Conservation (phyloP, 2,329 filamentous ascomycete species). For the Ophiostoma quercus region DNA sequence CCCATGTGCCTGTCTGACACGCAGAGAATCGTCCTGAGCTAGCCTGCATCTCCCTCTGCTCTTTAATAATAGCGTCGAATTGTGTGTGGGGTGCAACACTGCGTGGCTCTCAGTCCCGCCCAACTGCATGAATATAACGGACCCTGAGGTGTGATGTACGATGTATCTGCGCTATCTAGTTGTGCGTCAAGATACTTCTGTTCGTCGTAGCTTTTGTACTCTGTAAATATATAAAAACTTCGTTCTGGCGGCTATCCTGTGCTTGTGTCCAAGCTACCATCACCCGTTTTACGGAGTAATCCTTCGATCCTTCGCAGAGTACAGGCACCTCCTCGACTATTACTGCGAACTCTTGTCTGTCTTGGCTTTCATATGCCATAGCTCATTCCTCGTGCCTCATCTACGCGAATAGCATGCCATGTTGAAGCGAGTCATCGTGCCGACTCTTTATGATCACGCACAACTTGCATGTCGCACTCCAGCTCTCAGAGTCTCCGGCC, state of each 20-base stretch:
- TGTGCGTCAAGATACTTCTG: neutral
- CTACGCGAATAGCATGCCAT: neutral
- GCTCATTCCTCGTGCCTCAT: neutral
- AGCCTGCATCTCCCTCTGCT: slow-evolving; percentile 15
- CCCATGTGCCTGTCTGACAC: slow-evolving; percentile 25
- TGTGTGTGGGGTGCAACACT: slow-evolving; percentile 9
- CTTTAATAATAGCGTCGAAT: slow-evolving; percentile 12
- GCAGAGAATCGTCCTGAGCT: slow-evolving; percentile 20
- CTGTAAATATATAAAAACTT: neutral
- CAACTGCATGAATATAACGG: neutral
- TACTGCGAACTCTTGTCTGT: neutral
- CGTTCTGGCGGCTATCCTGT: neutral
- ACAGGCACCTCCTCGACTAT: neutral
- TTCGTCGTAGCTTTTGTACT: neutral
- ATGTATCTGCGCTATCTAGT: too few species aligned
- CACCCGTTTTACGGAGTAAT: neutral
- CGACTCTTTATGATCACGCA: neutral
- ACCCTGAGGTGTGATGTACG: neutral
- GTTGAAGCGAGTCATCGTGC: neutral
- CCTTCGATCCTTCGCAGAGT: too few species aligned
- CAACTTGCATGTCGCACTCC: neutral
- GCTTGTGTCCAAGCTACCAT: neutral
- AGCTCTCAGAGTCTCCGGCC: neutral
- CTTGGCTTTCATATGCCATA: neutral
- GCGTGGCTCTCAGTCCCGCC: neutral